phyloP scores from a whole-genome alignment of 2,329 filamentous ascomycete species.

The Chrysosporium keratinophilum region DNA sequence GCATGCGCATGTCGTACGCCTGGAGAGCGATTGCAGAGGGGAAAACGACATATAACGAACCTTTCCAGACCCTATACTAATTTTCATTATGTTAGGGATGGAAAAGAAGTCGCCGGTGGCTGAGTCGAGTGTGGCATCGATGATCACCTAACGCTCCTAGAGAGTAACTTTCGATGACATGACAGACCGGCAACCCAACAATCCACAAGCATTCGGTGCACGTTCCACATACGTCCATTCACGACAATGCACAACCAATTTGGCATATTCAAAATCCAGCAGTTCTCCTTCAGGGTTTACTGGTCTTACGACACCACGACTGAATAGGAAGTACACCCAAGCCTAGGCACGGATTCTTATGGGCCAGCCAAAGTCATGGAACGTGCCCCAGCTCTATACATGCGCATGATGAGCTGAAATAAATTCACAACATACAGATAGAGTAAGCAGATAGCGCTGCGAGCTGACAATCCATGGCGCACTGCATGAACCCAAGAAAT shows the following conservation, averaged over 20 bases:
- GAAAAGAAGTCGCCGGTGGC: no score
- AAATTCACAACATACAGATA: slow-evolving; percentile 1
- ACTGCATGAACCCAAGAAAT: slow-evolving; percentile 10
- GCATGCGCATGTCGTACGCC: neutral
- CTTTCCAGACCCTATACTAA: neutral
- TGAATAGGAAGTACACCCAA: neutral
- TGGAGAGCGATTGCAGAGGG: neutral
- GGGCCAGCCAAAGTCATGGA: neutral
- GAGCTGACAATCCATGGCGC: neutral
- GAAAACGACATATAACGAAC: neutral
- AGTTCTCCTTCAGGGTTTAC: neutral
- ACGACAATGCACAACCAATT: neutral
- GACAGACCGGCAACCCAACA: neutral
- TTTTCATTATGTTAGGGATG: neutral
- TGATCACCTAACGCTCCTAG: neutral
- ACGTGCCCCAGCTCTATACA: neutral
- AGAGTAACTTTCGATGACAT: neutral
- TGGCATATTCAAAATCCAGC: slow-evolving; percentile 1
- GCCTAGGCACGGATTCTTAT: neutral
- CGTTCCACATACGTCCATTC: neutral
- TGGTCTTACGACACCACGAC: slow-evolving; percentile 1
- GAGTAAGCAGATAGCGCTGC: neutral
- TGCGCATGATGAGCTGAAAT: neutral
- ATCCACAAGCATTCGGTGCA: neutral
- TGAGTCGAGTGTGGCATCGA: no score